Evolutionary conservation across 352 stramenopile genomes (phyloP).

Genomic region (Phytophthora ohioensis): DNA sequence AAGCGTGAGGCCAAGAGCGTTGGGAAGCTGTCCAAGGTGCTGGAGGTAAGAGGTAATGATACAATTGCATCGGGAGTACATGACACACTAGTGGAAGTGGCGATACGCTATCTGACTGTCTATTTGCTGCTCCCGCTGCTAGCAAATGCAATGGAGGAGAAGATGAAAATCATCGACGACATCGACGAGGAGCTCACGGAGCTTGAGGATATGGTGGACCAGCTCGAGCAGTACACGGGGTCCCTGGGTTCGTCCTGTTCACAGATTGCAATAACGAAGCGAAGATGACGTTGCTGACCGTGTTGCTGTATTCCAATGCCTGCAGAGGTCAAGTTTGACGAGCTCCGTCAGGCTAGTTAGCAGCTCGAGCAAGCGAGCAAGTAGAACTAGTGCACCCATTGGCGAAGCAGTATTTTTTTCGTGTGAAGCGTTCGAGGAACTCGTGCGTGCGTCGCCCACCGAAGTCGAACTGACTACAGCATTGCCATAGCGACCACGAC

Average conservation of each 20-base stretch:
- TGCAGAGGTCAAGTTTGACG: slow-evolving; percentile 80
- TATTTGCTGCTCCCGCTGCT: not conserved
- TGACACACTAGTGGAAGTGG: not conserved
- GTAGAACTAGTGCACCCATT: not conserved
- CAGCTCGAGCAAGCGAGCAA: not conserved
- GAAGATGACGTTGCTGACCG: slow-evolving; percentile 6
- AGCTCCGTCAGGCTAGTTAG: slow-evolving; percentile 45
- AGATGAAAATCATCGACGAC: slow-evolving; percentile 83
- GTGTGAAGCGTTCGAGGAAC: not conserved
- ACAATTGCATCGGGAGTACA: not conserved
- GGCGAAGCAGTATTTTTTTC: slow-evolving; percentile 11
- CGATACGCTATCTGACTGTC: not conserved
- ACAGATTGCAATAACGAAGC: too few species aligned
- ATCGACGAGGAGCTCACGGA: slow-evolving; percentile 88
- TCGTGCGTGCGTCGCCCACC: slow-evolving; percentile 4
- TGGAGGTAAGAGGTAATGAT: slow-evolving; percentile 71
- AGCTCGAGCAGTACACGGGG: slow-evolving; percentile 82
- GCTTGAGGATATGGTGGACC: slow-evolving; percentile 90
- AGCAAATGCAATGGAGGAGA: slow-evolving; percentile 72
- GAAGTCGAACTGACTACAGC: slow-evolving; percentile 14
- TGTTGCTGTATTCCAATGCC: slow-evolving; percentile 1
- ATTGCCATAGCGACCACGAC: not conserved
- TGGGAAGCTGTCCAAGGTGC: slow-evolving; percentile 68
- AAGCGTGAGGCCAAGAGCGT: slow-evolving; percentile 62
- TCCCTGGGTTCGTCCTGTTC: slow-evolving; percentile 57